phyloP scores from a whole-genome alignment of 768 basidiomycete species.

The Cyclocybe aegerita region DNA sequence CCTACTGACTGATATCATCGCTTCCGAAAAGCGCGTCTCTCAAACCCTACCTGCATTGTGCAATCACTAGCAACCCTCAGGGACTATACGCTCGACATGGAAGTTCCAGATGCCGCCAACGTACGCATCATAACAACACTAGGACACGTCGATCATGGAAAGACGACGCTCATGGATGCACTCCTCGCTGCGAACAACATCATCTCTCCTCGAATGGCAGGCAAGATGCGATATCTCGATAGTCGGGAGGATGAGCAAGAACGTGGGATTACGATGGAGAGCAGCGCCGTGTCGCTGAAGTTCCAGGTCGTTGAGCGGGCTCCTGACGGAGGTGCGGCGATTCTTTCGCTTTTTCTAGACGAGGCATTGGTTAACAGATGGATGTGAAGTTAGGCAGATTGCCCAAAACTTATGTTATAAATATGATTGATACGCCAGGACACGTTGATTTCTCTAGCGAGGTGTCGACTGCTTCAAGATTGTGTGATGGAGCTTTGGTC shows the following conservation, averaged over 20 bases:
- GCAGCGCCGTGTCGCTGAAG: slow-evolving; percentile 86
- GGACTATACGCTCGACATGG: slow-evolving; percentile 21
- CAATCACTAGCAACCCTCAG: not conserved
- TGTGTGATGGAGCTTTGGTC: slow-evolving; percentile 95
- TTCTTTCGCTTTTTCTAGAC: slow-evolving; percentile 3
- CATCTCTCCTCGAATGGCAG: slow-evolving; percentile 91
- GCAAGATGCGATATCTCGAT: slow-evolving; percentile 94
- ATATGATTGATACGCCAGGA: slow-evolving; percentile 98
- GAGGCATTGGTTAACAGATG: not conserved
- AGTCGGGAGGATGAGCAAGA: slow-evolving; percentile 97
- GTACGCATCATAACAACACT: slow-evolving; percentile 83
- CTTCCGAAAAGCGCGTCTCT: not conserved
- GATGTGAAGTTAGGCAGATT: slow-evolving; percentile 39
- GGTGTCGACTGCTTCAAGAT: slow-evolving; percentile 89
- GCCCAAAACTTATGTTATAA: slow-evolving; percentile 77
- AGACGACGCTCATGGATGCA: slow-evolving; percentile 93
- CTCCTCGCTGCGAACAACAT: slow-evolving; percentile 97
- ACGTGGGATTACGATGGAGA: slow-evolving; percentile 98
- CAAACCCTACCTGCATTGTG: not conserved
- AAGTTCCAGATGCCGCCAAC: slow-evolving; percentile 41
- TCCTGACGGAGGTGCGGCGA: slow-evolving; percentile 53
- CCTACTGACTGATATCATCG: slow-evolving; percentile 5
- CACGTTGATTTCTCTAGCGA: slow-evolving; percentile 99
- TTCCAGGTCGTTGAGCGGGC: slow-evolving; percentile 75
- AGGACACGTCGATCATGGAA: slow-evolving; percentile 94